Percentiles rank a stretch among this genome's conserved stretches.
Conservation (phyloP, 768 basidiomycete genomes). For the Lenzites betulinus region DNA sequence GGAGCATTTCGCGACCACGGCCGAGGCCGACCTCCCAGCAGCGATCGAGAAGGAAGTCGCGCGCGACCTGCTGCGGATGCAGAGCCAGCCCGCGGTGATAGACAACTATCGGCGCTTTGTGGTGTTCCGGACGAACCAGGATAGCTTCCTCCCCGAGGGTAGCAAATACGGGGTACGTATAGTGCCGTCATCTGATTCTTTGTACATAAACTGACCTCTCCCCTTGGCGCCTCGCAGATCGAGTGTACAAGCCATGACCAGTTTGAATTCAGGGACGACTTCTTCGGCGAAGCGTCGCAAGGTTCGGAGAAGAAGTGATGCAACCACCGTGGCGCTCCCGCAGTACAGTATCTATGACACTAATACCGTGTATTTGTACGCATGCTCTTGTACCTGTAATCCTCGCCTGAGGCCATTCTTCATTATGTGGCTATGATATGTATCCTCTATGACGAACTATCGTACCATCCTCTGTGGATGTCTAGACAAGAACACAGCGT, state of each 20-base stretch:
- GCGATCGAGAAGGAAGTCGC: slow-evolving; percentile 49
- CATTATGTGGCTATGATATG: not conserved
- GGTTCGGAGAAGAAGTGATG: slow-evolving; percentile 18
- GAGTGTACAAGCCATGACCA: slow-evolving; percentile 49
- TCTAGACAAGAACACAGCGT: no score
- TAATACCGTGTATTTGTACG: not conserved
- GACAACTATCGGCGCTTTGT: slow-evolving; percentile 65
- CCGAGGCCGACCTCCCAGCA: slow-evolving; percentile 35
- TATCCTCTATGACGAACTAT: not conserved
- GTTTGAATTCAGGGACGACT: slow-evolving; percentile 66
- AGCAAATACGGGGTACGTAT: slow-evolving; percentile 50
- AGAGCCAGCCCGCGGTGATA: slow-evolving; percentile 65
- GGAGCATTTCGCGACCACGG: slow-evolving; percentile 38
- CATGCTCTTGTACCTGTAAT: not conserved
- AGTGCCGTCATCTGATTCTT: not conserved
- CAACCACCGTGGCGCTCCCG: not conserved
- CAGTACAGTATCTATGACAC: not conserved
- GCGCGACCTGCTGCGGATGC: slow-evolving; percentile 53
- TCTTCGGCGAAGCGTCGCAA: slow-evolving; percentile 35
- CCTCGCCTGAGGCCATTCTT: not conserved
- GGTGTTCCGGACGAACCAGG: slow-evolving; percentile 46
- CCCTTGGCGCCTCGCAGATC: slow-evolving; percentile 40
- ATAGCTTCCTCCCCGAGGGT: slow-evolving; percentile 24
- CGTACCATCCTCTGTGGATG: not conserved
- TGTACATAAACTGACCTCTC: not conserved